Evolutionary conservation across 2,329 filamentous ascomycete genomes (phyloP).

Genomic region (Decorospora gaudefroyi): DNA sequence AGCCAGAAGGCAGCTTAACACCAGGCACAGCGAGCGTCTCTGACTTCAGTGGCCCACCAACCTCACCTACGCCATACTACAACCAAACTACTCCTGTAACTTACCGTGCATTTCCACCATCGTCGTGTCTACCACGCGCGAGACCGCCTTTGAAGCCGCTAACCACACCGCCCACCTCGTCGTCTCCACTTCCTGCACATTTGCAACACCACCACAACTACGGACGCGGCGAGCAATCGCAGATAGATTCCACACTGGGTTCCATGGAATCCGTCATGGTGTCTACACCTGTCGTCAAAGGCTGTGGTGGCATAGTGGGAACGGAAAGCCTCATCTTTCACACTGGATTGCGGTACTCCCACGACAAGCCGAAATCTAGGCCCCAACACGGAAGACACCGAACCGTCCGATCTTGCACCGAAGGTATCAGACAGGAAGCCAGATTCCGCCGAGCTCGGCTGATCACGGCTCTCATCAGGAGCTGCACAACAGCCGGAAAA

Average conservation of each 20-base stretch:
- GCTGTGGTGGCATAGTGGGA: conserved; percentile 37
- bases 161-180: conserved; percentile 26
- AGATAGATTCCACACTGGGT: conserved; percentile 21
- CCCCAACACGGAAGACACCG: conserved; percentile 6
- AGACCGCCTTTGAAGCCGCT: conserved; percentile 30
- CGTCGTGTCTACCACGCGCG: conserved; percentile 15
- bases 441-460: conserved; percentile 22
- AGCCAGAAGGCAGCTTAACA: conserved; percentile 27
- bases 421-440: conserved; percentile 17
- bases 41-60: conserved; percentile 12
- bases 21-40: conserved; percentile 14
- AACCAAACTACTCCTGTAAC: conserved; percentile 4
- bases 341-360: conserved; percentile 12
- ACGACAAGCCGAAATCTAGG: conserved; percentile 5
- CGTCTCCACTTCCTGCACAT: conserved; percentile 28
- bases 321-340: conserved; percentile 26
- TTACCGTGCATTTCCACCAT: conserved; percentile 12
- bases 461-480: conserved; percentile 15
- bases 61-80: conserved; percentile 15
- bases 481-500: conserved; percentile 15
- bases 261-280: conserved; percentile 18
- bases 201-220: conserved; percentile 31
- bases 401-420: conserved; percentile 9
- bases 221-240: conserved; percentile 18
- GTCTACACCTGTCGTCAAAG: conserved; percentile 22